A percentile compares a stretch with the other conserved stretches of the same genome.
Conservation (phyloP, 192 early-diverging fungal genomes). For the Coemansia sp. region DNA sequence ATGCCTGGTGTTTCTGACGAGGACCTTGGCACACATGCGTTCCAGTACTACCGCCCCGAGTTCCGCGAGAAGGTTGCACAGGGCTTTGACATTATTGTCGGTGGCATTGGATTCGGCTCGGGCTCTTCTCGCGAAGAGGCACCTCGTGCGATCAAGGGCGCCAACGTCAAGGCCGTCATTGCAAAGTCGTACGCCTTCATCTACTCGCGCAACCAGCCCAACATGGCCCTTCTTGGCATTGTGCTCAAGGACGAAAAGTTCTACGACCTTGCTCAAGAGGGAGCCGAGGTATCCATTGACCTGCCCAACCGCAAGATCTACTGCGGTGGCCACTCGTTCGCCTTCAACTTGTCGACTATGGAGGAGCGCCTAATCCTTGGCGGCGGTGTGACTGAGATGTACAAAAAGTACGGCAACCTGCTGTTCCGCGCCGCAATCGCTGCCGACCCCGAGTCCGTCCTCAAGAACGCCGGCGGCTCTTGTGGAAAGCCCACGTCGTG, state of each 20-base stretch:
- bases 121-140: constrained; percentile 83
- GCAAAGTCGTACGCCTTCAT: constrained; percentile 84
- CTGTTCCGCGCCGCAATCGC: constrained; percentile 76
- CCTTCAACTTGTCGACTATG: constrained; percentile 71
- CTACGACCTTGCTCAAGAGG: constrained; percentile 77
- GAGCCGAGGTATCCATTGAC: constrained; percentile 69
- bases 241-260: constrained; percentile 74
- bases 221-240: constrained; percentile 81
- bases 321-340: constrained; percentile 62
- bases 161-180: constrained; percentile 74
- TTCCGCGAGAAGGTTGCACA: constrained; percentile 68
- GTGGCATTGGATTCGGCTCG: constrained; percentile 73
- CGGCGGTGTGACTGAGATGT: constrained; percentile 81
- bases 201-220: constrained; percentile 83
- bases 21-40: constrained; percentile 71
- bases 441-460: constrained; percentile 59
- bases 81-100: constrained; percentile 74
- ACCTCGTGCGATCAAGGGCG: constrained; percentile 73
- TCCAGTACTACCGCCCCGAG: constrained; percentile 77
- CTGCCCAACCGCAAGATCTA: constrained; percentile 69
- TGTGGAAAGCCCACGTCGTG: constrained; percentile 51
- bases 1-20: constrained; percentile 73
- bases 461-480: constrained; percentile 49
- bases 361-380: constrained; percentile 75
- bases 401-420: constrained; percentile 74